phyloP scores from a whole-genome alignment of 2,329 filamentous ascomycete genomes.

The Phyllosticta citrichinensis region DNA sequence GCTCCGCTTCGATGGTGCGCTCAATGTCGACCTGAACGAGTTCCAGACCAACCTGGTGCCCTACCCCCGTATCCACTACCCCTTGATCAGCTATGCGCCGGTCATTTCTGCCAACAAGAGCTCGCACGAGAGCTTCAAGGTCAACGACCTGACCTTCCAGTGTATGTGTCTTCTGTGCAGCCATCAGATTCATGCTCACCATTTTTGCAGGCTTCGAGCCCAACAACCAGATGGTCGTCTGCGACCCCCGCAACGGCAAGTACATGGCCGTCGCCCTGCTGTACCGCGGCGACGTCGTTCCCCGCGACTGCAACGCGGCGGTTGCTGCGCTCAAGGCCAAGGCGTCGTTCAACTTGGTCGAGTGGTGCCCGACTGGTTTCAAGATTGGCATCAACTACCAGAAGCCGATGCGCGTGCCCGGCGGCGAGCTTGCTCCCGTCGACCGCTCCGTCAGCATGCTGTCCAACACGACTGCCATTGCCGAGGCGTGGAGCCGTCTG shows the following conservation, averaged over 20 bases:
- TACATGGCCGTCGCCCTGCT: constrained; percentile 99
- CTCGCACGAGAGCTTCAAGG: constrained; percentile 90
- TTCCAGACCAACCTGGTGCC: constrained; percentile 99
- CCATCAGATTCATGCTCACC: constrained; percentile 45
- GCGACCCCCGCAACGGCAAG: constrained; percentile 95
- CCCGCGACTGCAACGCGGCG: constrained; percentile 86
- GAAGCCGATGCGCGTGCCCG: constrained; percentile 88
- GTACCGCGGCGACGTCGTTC: constrained; percentile 96
- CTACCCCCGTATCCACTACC: constrained; percentile 98
- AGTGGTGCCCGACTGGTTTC: constrained; percentile 99
- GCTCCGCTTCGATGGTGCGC: constrained; percentile 94
- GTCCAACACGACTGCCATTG: constrained; percentile 96
- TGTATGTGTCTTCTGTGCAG: constrained; percentile 39
- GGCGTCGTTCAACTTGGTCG: constrained; percentile 97
- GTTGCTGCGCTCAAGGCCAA: constrained; percentile 98
- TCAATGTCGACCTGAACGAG: constrained; percentile 99
- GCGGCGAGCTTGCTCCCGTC: constrained; percentile 95
- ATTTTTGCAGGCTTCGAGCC: constrained; percentile 97
- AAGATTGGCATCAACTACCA: constrained; percentile 99
- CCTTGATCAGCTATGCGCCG: constrained; percentile 89
- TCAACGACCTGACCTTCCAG: constrained; percentile 65
- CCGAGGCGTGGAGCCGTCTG: constrained; percentile 93
- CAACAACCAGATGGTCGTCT: constrained; percentile 99
- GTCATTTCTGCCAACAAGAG: constrained; percentile 93
- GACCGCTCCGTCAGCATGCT: constrained; percentile 99